phyloP scores from a whole-genome alignment of 371 early-diverging fungal species.

The Actinomucor elegans region DNA sequence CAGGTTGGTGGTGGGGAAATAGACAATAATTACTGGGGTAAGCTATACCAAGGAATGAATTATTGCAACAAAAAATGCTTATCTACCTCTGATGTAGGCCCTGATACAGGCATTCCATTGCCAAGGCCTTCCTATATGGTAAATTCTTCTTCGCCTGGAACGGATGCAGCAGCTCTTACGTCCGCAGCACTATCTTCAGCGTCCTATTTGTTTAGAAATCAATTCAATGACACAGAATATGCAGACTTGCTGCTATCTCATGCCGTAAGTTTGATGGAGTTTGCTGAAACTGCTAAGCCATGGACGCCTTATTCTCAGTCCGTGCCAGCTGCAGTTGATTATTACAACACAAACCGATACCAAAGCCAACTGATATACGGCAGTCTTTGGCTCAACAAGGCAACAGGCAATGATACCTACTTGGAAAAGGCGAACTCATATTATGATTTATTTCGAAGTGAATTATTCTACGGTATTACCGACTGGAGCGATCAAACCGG shows the following conservation, averaged over 20 bases:
- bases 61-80: background rate
- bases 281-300: slow-evolving; percentile 40
- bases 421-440: slow-evolving; percentile 20
- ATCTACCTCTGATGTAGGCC: no score
- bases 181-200: slow-evolving; percentile 53
- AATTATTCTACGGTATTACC: slow-evolving; percentile 15
- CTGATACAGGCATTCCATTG: slow-evolving; percentile 36
- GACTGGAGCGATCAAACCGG: slow-evolving; percentile 48
- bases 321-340: slow-evolving; percentile 41
- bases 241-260: slow-evolving; percentile 26
- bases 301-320: slow-evolving; percentile 41
- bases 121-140: slow-evolving; percentile 47
- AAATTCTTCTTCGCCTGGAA: slow-evolving; percentile 39
- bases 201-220: slow-evolving; percentile 45
- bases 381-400: slow-evolving; percentile 58
- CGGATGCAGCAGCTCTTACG: slow-evolving; percentile 48
- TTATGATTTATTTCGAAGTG: slow-evolving; percentile 16
- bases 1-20: slow-evolving; percentile 29
- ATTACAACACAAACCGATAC: slow-evolving; percentile 50
- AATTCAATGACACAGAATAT: slow-evolving; percentile 42
- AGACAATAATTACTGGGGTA: slow-evolving; percentile 37
- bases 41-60: background rate
- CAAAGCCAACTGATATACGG: slow-evolving; percentile 54
- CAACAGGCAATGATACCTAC: slow-evolving; percentile 43
- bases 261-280: slow-evolving; percentile 39